These are phyloP conservation scores for Neofusicoccum sp. DNA, from an alignment of 2,329 filamentous ascomycete species.

Conservation along the genomic window DNA sequence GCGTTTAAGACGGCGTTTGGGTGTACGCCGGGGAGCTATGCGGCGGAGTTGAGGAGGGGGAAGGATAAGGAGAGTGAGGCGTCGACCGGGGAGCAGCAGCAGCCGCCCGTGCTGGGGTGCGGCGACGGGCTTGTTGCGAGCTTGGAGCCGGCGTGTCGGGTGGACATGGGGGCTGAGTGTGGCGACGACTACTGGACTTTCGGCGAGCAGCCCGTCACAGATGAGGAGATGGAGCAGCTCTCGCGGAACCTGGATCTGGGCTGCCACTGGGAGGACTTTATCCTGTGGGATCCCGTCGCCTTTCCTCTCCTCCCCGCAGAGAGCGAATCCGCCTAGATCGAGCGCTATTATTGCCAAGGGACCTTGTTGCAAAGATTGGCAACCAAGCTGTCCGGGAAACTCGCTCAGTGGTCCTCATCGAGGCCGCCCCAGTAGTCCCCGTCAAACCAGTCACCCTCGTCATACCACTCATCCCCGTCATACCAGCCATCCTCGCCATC, in stretches of 20 bases:
- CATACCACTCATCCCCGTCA: too few relatives aligned
- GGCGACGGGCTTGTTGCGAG: not conserved
- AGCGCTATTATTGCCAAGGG: too few relatives aligned
- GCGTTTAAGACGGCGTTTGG: constrained; percentile 58
- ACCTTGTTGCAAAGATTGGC: too few relatives aligned
- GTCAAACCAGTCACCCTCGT: too few relatives aligned
- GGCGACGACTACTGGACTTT: too few relatives aligned
- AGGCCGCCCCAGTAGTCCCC: too few relatives aligned
- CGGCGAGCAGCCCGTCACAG: too few relatives aligned
- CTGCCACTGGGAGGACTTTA: not conserved
- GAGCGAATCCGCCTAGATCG: too few relatives aligned
- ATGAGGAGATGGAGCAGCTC: not conserved
- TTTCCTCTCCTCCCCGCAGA: not conserved
- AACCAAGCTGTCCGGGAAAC: too few relatives aligned
- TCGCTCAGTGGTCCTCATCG: too few relatives aligned
- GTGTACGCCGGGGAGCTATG: constrained; percentile 50
- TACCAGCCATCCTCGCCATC: too few relatives aligned
- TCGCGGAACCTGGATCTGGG: not conserved
- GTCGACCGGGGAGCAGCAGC: not conserved
- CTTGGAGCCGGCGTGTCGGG: not conserved
- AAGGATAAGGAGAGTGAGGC: not conserved
- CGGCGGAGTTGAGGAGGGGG: constrained; percentile 1
- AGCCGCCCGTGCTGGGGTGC: not conserved
- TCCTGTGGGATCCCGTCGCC: not conserved
- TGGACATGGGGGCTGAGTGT: too few relatives aligned